These are phyloP conservation scores for Umbelopsis isabellina DNA, from an alignment of 192 early-diverging fungal genomes.

Conservation along the genomic window DNA sequence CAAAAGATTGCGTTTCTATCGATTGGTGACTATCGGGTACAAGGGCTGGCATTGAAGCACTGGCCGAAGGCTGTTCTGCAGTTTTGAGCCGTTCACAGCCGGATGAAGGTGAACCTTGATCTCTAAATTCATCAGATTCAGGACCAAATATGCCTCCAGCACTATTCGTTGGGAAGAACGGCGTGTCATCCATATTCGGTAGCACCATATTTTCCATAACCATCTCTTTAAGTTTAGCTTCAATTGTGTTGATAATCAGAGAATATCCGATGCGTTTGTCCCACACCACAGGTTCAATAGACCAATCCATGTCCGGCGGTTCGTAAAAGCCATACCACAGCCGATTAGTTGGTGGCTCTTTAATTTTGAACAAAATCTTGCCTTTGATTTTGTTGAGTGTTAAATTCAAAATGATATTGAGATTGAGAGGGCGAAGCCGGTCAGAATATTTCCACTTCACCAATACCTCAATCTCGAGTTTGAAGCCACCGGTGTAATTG, in stretches of 20 bases:
- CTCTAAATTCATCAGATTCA: not conserved
- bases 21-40: not conserved
- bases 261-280: slow-evolving; percentile 81
- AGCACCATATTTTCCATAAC: slow-evolving; percentile 81
- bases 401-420: slow-evolving; percentile 81
- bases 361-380: slow-evolving; percentile 78
- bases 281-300: slow-evolving; percentile 84
- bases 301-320: slow-evolving; percentile 73
- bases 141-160: slow-evolving; percentile 58
- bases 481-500: slow-evolving; percentile 79
- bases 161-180: slow-evolving; percentile 74
- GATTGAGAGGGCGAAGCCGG: slow-evolving; percentile 60
- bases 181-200: slow-evolving; percentile 89
- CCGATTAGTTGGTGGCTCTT: slow-evolving; percentile 81
- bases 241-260: slow-evolving; percentile 80
- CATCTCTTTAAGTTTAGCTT: slow-evolving; percentile 82
- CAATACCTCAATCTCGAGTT: slow-evolving; percentile 74
- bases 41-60: not conserved
- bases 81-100: not conserved
- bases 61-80: not conserved
- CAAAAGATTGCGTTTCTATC: not conserved
- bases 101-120: not conserved
- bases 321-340: slow-evolving; percentile 90
- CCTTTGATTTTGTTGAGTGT: slow-evolving; percentile 76
- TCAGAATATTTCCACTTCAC: slow-evolving; percentile 43